Percentiles rank a stretch among this genome's conserved stretches.
phyloP scores from a whole-genome alignment of 2,329 filamentous ascomycete genomes.

The Beauveria pseudobassiana region DNA sequence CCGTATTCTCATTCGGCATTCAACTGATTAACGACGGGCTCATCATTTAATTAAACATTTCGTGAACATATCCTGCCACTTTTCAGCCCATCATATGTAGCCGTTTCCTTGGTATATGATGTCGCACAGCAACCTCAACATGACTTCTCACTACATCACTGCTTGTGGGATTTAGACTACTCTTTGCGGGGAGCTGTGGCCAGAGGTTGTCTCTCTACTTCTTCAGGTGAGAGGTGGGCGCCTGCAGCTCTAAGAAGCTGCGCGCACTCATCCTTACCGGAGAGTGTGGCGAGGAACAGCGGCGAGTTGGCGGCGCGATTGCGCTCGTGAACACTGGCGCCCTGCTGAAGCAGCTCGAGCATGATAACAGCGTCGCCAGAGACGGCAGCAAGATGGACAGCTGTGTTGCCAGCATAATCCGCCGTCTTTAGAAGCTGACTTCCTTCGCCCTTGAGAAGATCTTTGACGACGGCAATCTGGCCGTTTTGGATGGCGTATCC shows the following conservation, averaged over 20 bases:
- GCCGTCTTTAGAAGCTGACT: constrained; percentile 61
- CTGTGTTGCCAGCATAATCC: constrained; percentile 78
- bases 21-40: too few relatives aligned
- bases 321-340: constrained; percentile 59
- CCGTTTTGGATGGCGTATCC: constrained; percentile 70
- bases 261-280: constrained; percentile 46
- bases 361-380: constrained; percentile 48
- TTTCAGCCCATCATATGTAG: not conserved
- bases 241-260: constrained; percentile 50
- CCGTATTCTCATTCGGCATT: not conserved
- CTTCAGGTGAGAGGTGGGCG: constrained; percentile 44
- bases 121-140: not conserved
- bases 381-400: constrained; percentile 50
- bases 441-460: constrained; percentile 61
- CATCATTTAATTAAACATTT: not conserved
- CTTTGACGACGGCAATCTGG: constrained; percentile 56
- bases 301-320: constrained; percentile 61
- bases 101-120: not conserved
- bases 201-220: constrained; percentile 24
- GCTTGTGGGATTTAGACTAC: not conserved
- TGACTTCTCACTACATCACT: not conserved
- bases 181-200: not conserved
- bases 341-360: constrained; percentile 49
- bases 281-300: constrained; percentile 54
- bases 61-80: not conserved